phyloP scores from a whole-genome alignment of 169 alveolate genomes.

The Eimeria zaria region DNA sequence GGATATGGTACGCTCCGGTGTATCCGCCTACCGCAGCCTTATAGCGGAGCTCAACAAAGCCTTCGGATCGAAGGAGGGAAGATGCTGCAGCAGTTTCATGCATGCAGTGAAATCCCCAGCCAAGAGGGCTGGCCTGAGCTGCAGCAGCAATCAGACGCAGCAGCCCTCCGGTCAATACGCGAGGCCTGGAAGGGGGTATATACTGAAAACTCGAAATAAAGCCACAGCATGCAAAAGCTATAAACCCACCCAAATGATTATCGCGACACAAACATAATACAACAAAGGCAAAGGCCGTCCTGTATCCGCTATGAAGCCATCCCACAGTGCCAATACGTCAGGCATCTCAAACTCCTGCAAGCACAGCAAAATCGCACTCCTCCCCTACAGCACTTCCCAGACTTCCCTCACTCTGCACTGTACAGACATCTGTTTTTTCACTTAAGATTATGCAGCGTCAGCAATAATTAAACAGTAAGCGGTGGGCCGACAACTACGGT shows the following conservation, averaged over 20 bases:
- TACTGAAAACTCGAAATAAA: not conserved
- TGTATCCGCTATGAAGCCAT: conserved; percentile 81
- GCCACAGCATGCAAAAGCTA: not conserved
- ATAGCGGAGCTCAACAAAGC: conserved; percentile 75
- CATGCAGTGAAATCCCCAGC: conserved; percentile 85
- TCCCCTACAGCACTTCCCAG: not conserved
- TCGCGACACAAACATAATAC: conserved; percentile 84
- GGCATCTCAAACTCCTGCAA: conserved; percentile 85
- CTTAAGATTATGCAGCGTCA: not conserved
- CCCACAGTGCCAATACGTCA: conserved; percentile 85
- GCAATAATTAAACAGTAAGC: not conserved
- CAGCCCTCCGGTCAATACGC: not conserved
- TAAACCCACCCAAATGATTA: conserved; percentile 75
- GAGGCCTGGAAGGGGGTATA: not conserved
- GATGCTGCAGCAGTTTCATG: conserved; percentile 85
- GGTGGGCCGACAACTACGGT: not conserved
- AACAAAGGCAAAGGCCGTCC: conserved; percentile 78
- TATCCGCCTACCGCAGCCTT: conserved; percentile 43
- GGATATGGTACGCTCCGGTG: not conserved
- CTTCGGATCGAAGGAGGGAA: conserved; percentile 85
- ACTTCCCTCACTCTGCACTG: not conserved
- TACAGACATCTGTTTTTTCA: not conserved
- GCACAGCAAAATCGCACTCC: not conserved
- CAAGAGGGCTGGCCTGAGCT: conserved; percentile 82
- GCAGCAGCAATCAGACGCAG: conserved; percentile 27